Base-by-base conservation (phyloP, 2,329 filamentous ascomycete genomes). In the Arthrobotrys iridis region DNA sequence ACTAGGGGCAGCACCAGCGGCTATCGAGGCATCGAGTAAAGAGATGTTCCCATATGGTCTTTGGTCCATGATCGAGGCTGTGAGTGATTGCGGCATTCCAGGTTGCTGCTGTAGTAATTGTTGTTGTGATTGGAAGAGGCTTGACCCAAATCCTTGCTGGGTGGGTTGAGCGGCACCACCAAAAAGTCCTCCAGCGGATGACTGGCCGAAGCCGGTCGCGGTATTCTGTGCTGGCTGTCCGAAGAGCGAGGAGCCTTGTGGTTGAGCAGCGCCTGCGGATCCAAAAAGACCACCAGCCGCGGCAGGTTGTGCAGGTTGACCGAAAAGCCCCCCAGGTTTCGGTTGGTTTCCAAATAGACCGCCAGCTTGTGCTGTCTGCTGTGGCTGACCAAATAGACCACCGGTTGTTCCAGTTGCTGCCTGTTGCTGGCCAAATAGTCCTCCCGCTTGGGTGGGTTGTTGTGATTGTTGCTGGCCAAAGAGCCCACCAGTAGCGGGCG, bases 21-120 rank as follows among this genome's bases (percentile, higher is more conserved):
- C 86, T 78, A 85, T 85, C 13, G 97, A 84, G 62, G 89, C 90
- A 30, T 89, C 88, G 82, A 98, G 98, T 18, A 99, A 86, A 0
- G 93, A 92, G 48, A 92, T 88, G 62, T 92, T 93, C 41, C 95
- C 95, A 80, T 96, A 99, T 0, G 96, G 94, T 60, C 91, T 93
- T n/a, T 89, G 86, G 77, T 94, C 93, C 73, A 89, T 89, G 66
- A 96, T 87, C 75, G 92, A 95, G 3, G 93, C 90, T 33, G 91
- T 93, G 71, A 97, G 84, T 15, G 86, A 84, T 80, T 91, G 88
- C 13, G 86, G 86, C 52, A 72, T 48, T 40, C 59, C 63, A 6
- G 83, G 83, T 77, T 85, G 84, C 55, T 86, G 86, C 86, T 70
- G 65, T n/a, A 62, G 84, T 74, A 87, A 84, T 72, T 85, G 85